Percentiles rank a stretch among this genome's conserved stretches.
Conservation (phyloP, 2,329 filamentous ascomycete genomes). For the Fusarium devonianum region DNA sequence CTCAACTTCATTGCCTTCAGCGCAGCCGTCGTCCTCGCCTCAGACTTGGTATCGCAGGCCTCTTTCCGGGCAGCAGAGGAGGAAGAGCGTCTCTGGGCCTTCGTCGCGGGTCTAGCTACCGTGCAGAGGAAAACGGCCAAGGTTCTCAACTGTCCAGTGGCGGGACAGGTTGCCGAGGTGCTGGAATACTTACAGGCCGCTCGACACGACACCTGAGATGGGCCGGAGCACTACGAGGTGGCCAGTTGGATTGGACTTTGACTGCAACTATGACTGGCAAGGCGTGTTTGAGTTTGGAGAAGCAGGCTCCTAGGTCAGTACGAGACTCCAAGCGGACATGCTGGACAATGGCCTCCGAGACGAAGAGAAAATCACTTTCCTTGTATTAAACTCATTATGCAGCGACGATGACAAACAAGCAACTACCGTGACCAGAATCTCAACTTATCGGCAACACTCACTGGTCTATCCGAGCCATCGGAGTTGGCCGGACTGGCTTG, state of each 20-base stretch:
- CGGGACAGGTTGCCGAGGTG: slow-evolving; percentile 8
- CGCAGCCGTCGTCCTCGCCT: slow-evolving; percentile 52
- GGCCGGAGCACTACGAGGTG: slow-evolving; percentile 1
- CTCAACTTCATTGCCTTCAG: slow-evolving; percentile 58
- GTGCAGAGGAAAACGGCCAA: slow-evolving; percentile 4
- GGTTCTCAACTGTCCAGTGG: slow-evolving; percentile 4
- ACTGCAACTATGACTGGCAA: slow-evolving; percentile 13
- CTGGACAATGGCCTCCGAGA: too few relatives aligned
- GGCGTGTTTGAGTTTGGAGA: slow-evolving; percentile 4
- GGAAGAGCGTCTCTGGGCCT: slow-evolving; percentile 7
- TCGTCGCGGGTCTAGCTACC: background rate
- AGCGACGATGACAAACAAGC: background rate
- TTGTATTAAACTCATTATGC: background rate
- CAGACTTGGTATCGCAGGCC: slow-evolving; percentile 48
- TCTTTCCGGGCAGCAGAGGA: background rate
- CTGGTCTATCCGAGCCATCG: background rate
- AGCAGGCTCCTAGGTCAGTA: background rate
- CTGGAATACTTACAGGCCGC: slow-evolving; percentile 15
- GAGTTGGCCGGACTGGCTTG: background rate
- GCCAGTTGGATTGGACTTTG: background rate
- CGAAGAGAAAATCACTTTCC: background rate
- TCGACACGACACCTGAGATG: background rate
- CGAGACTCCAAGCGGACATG: too few relatives aligned
- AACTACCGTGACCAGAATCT: slow-evolving; percentile 26
- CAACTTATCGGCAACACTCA: slow-evolving; percentile 4